phyloP scores from a whole-genome alignment of 345 rosid genomes.

The Corchorus olitorius region DNA sequence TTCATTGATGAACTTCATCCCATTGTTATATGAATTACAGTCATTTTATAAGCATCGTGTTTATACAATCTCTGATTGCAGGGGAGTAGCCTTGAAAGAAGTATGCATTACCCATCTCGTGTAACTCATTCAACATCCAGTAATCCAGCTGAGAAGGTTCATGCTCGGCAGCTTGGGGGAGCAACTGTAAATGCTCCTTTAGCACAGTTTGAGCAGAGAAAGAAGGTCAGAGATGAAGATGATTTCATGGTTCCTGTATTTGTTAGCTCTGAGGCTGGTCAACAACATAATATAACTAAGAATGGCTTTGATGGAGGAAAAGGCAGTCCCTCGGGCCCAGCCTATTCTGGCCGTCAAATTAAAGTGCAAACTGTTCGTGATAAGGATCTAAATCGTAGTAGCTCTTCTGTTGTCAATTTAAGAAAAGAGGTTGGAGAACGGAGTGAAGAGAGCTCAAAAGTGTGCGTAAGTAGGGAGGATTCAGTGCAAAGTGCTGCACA shows the following conservation, averaged over 20 bases:
- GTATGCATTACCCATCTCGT: constrained; percentile 31
- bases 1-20: not conserved
- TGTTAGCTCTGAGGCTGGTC: constrained; percentile 42
- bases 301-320: constrained; percentile 37
- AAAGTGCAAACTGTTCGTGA: constrained; percentile 28
- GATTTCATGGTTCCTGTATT: constrained; percentile 78
- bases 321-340: constrained; percentile 20
- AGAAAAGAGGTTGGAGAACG: constrained; percentile 36
- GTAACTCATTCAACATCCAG: constrained; percentile 37
- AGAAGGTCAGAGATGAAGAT: constrained; percentile 61
- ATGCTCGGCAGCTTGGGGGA: constrained; percentile 32
- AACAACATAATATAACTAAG: constrained; percentile 28
- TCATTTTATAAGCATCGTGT: not conserved
- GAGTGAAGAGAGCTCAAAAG: constrained; percentile 34
- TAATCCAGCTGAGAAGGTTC: constrained; percentile 39
- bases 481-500: constrained; percentile 25
- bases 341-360: constrained; percentile 15
- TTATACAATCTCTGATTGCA: constrained; percentile 27
- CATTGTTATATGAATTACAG: not conserved
- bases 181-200: constrained; percentile 37
- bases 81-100: constrained; percentile 51
- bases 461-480: constrained; percentile 26
- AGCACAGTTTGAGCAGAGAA: constrained; percentile 41
- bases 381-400: constrained; percentile 23
- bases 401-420: constrained; percentile 25